Conservation (phyloP, 2,329 filamentous ascomycete species). For the Sphaerulina musiva region DNA sequence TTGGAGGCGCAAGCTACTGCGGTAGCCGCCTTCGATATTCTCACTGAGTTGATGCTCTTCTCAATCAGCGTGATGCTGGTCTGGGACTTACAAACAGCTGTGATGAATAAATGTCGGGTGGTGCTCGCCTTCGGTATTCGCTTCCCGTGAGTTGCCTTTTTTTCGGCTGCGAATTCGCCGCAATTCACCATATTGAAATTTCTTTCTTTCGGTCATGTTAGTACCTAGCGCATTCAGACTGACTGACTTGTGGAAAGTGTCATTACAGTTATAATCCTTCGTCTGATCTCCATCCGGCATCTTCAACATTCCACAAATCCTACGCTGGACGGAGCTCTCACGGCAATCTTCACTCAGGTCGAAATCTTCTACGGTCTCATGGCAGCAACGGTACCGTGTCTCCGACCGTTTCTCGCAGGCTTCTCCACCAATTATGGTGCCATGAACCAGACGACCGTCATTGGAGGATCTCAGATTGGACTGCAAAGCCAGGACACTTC, state of each 20-base stretch:
- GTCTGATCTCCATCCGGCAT: slow-evolving; percentile 34
- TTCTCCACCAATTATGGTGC: slow-evolving; percentile 19
- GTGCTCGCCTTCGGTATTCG: slow-evolving; percentile 40
- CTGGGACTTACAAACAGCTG: slow-evolving; percentile 35
- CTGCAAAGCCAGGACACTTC: neutral
- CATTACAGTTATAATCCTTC: slow-evolving; percentile 37
- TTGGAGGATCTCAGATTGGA: slow-evolving; percentile 13
- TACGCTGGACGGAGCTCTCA: slow-evolving; percentile 35
- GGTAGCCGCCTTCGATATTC: slow-evolving; percentile 37
- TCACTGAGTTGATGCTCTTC: slow-evolving; percentile 37
- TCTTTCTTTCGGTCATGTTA: neutral
- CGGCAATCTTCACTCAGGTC: slow-evolving; percentile 37
- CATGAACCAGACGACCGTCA: slow-evolving; percentile 15
- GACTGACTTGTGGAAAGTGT: slow-evolving; percentile 29
- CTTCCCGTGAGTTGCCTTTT: slow-evolving; percentile 31
- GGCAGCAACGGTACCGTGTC: slow-evolving; percentile 39
- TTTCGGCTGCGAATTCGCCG: neutral
- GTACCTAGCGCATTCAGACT: neutral
- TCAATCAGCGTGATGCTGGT: slow-evolving; percentile 36
- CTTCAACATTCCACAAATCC: slow-evolving; percentile 34
- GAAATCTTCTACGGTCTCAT: slow-evolving; percentile 40
- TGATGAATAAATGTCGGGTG: slow-evolving; percentile 37
- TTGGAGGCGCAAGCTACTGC: slow-evolving; percentile 34
- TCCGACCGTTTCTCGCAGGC: slow-evolving; percentile 37
- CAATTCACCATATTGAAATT: no score